Percentiles rank a stretch among this genome's conserved stretches.
Evolutionary conservation across 164 flowering plant genomes (phyloP).

Genomic region (Saururus chinensis): DNA sequence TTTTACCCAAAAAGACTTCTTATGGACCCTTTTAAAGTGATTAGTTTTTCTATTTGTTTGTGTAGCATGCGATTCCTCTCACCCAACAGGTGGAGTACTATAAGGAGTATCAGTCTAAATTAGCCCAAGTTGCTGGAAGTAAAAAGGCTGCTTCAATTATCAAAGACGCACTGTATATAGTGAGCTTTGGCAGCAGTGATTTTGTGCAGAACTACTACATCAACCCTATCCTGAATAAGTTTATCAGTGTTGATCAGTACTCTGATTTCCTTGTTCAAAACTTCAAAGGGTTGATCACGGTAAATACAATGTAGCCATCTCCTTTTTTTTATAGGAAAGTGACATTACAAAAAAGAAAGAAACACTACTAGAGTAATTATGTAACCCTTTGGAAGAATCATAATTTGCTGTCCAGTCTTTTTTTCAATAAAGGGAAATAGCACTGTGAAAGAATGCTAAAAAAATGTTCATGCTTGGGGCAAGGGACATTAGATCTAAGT

Average conservation of each 20-base stretch:
- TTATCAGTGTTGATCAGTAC: slow-evolving; percentile 63
- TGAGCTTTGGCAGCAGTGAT: slow-evolving; percentile 70
- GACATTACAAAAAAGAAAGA: too few relatives aligned
- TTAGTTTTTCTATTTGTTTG: background rate
- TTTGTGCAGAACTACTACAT: slow-evolving; percentile 80
- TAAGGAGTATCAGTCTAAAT: slow-evolving; percentile 76
- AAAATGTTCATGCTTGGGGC: too few relatives aligned
- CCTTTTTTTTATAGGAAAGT: too few relatives aligned
- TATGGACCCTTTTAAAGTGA: background rate
- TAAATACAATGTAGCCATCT: slow-evolving; percentile 3
- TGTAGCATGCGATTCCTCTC: slow-evolving; percentile 73
- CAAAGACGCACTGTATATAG: slow-evolving; percentile 50
- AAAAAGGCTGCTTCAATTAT: slow-evolving; percentile 55
- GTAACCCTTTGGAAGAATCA: too few relatives aligned
- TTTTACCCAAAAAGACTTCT: background rate
- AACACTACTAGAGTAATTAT: too few relatives aligned
- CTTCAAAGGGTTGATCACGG: slow-evolving; percentile 60
- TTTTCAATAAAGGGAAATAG: too few relatives aligned
- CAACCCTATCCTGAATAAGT: slow-evolving; percentile 63
- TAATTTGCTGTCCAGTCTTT: too few relatives aligned
- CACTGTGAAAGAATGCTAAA: too few relatives aligned
- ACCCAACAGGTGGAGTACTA: slow-evolving; percentile 62
- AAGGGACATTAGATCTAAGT: too few relatives aligned
- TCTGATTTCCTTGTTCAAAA: slow-evolving; percentile 35
- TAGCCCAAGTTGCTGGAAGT: slow-evolving; percentile 55